Conservation (phyloP, 306 rosid species). For the Alnus rubra region DNA sequence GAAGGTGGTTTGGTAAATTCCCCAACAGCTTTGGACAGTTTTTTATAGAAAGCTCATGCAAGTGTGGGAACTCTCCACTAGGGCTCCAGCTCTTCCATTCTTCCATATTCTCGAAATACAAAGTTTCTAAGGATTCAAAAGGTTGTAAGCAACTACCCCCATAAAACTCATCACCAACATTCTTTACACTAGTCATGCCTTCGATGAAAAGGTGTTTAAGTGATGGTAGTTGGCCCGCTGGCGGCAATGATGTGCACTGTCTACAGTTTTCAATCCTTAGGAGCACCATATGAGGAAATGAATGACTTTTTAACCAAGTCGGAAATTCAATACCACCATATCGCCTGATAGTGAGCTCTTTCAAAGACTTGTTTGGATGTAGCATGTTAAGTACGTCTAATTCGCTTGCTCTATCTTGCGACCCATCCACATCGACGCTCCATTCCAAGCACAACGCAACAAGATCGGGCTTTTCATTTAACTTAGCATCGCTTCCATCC, state of each 20-base stretch:
- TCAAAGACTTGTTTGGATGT: not conserved
- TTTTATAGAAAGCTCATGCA: not conserved
- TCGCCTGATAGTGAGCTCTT: not conserved
- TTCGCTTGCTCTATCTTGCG: not conserved
- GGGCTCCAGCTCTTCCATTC: not conserved
- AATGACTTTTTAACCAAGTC: slow-evolving; percentile 1
- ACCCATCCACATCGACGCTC: not conserved
- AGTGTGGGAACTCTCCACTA: not conserved
- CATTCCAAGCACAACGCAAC: not conserved
- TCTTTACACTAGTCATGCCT: not conserved
- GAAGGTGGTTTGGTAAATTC: not conserved
- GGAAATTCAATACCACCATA: not conserved
- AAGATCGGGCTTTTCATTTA: not conserved
- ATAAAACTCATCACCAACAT: slow-evolving; percentile 8
- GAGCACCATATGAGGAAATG: not conserved
- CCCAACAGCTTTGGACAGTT: slow-evolving; percentile 8
- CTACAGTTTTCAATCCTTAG: not conserved
- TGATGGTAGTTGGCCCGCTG: not conserved
- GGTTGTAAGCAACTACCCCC: not conserved
- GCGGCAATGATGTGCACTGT: slow-evolving; percentile 3
- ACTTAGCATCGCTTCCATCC: slow-evolving; percentile 5
- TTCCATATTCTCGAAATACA: not conserved
- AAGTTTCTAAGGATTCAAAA: not conserved
- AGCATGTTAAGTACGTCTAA: not conserved
- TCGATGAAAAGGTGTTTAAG: not conserved